Percentiles rank a stretch among this genome's conserved stretches.
These are phyloP conservation scores for Xerophyta viscosa DNA, from an alignment of 106 monocot genomes.

Conservation along the genomic window DNA sequence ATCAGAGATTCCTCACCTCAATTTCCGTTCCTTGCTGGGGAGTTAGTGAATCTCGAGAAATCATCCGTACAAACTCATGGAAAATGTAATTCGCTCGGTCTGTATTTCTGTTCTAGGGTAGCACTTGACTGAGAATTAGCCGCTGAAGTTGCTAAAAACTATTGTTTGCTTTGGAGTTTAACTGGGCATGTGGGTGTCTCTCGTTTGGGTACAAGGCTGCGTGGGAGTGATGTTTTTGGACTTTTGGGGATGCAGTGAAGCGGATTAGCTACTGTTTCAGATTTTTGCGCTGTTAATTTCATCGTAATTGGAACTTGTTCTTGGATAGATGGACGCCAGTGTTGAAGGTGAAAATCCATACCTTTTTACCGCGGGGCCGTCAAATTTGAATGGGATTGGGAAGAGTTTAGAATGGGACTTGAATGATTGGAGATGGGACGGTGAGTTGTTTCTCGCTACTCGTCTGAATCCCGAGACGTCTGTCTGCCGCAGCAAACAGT, in stretches of 20 bases:
- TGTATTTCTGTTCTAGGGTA: too few species aligned
- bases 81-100: too few species aligned
- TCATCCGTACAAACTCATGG: too few species aligned
- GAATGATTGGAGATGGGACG: constrained; percentile 83
- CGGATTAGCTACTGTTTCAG: constrained; percentile 12
- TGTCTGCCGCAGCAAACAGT: constrained; percentile 32
- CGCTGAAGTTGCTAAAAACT: too few species aligned
- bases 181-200: constrained; percentile 39
- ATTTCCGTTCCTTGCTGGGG: too few species aligned
- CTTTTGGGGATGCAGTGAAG: constrained; percentile 31
- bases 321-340: constrained; percentile 30
- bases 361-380: constrained; percentile 15
- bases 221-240: constrained; percentile 29
- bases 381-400: constrained; percentile 14
- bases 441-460: constrained; percentile 54
- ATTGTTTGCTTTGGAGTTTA: too few species aligned
- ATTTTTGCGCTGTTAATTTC: not conserved
- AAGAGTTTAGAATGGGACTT: constrained; percentile 66
- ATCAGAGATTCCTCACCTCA: too few species aligned
- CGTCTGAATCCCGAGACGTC: constrained; percentile 25
- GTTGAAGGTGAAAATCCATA: constrained; percentile 14
- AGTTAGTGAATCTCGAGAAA: too few species aligned
- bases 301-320: not conserved
- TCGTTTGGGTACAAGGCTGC: constrained; percentile 24
- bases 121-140: too few species aligned